Base-by-base conservation (phyloP, 1,139 yeast genomes). In the Candida pseudoviswanathii region DNA sequence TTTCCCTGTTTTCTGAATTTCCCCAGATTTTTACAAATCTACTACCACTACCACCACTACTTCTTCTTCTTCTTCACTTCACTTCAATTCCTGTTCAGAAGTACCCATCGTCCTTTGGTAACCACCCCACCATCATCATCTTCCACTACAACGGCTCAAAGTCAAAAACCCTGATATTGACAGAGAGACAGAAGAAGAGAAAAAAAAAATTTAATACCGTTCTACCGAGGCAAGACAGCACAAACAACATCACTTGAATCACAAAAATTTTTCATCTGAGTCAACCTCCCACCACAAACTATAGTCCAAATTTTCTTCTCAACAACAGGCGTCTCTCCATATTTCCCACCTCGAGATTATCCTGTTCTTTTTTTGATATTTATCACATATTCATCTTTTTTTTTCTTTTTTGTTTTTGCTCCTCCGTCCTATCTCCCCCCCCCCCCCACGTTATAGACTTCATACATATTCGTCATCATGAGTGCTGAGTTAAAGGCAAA, bases 401-500 rank as follows among this genome's bases (percentile, higher is more conserved):
- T 37, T 37, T 16, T 25, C 11, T 29, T 40, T 10, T 16, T 40
- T 10, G n/a, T 40, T 40, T 27, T 11, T 21, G 10, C 7, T 30
- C 30, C 22, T 24, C 7, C 37, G 11, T 5, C 7, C 8, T 27
- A 5, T 5, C 30, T 40, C 25, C 27, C 41, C 4, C n/a, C n/a
- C n/a, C n/a, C n/a, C n/a, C n/a, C n/a, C n/a, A n/a, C n/a, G n/a
- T 37, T 37, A 37, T 37, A 37, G 41, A 37, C 9, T 37, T 37
- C 16, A 37, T 37, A 37, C 10, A 37, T 37, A 37, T 37, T 37
- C 41, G 24, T 25, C n/a, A 25, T 5, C 31, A 54, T 55, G 58
- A 43, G 54, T 24, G 43, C 64, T 24, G 70, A 67, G 53, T 51
- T 60, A 44, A 67, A 68, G 55, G 78, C 78, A 31, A 64, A 59